Percentiles rank a stretch among this genome's conserved stretches.
These are phyloP conservation scores for Russula griseocarnosa DNA, from an alignment of 768 basidiomycete species.

Conservation along the genomic window DNA sequence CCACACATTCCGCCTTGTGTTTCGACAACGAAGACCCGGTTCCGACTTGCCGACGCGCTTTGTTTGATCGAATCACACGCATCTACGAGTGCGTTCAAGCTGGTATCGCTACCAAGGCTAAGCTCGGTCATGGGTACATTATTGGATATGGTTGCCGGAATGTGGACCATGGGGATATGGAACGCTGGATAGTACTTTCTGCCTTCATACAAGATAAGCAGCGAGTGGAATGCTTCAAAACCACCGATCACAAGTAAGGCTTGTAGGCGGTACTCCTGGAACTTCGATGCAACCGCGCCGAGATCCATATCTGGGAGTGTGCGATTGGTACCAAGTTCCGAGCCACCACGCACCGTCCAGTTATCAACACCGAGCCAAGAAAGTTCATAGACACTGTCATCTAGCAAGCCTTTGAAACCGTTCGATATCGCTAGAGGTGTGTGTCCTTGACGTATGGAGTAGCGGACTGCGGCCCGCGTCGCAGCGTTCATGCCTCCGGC, in stretches of 20 bases:
- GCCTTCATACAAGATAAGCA: constrained; percentile 74
- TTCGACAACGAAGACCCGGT: constrained; percentile 96
- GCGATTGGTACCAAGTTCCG: constrained; percentile 96
- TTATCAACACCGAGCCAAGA: constrained; percentile 96
- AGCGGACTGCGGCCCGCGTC: constrained; percentile 89
- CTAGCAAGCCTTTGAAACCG: constrained; percentile 91
- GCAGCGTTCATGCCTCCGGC: constrained; percentile 99
- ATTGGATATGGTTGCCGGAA: constrained; percentile 96
- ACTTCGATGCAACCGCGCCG: constrained; percentile 83
- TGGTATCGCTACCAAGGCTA: constrained; percentile 95
- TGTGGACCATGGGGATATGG: constrained; percentile 92
- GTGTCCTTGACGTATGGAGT: constrained; percentile 90
- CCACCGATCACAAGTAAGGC: constrained; percentile 89
- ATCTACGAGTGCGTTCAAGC: constrained; percentile 92
- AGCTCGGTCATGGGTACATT: constrained; percentile 98
- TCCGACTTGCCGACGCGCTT: constrained; percentile 92
- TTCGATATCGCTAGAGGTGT: constrained; percentile 91
- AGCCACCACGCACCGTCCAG: constrained; percentile 95
- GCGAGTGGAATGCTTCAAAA: constrained; percentile 86
- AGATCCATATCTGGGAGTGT: constrained; percentile 81
- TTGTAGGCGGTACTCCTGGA: constrained; percentile 80
- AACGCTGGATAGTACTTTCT: constrained; percentile 83
- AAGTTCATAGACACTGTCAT: constrained; percentile 80
- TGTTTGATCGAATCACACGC: constrained; percentile 99
- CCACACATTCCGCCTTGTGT: constrained; percentile 97